Conservation (phyloP, 192 early-diverging fungal species). For the Podila verticillata region DNA sequence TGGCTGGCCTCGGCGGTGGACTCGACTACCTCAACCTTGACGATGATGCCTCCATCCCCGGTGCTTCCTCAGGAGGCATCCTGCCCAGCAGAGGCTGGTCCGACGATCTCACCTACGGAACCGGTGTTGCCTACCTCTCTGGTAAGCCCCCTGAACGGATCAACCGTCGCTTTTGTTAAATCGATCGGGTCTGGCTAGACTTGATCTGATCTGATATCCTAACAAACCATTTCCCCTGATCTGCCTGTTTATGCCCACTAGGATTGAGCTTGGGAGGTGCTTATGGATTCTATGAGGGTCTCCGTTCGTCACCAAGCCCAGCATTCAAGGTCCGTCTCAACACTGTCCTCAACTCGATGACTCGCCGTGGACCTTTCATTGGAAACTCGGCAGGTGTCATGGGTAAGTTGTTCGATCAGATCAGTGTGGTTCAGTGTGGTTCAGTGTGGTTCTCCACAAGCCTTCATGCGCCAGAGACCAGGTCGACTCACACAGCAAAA, state of each 20-base stretch:
- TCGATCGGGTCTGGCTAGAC: neutral
- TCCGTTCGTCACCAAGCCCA: conserved; percentile 62
- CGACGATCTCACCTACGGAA: conserved; percentile 88
- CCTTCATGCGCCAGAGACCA: too few relatives aligned
- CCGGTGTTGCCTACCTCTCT: conserved; percentile 79
- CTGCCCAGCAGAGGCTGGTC: conserved; percentile 80
- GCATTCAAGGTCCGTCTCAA: conserved; percentile 84
- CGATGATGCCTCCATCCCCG: conserved; percentile 27
- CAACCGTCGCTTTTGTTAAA: neutral
- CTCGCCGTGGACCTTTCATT: conserved; percentile 84
- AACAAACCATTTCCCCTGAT: neutral
- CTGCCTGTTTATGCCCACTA: conserved; percentile 9
- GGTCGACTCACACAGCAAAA: neutral
- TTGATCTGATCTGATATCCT: neutral
- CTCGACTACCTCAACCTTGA: conserved; percentile 67
- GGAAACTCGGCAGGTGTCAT: conserved; percentile 85
- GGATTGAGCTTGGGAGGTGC: conserved; percentile 74
- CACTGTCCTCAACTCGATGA: conserved; percentile 83
- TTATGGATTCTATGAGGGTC: conserved; percentile 81
- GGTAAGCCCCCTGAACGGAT: conserved; percentile 42
- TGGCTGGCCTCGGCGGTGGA: conserved; percentile 62
- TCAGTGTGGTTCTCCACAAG: too few relatives aligned
- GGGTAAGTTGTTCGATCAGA: conserved; percentile 27
- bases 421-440: too few relatives aligned
- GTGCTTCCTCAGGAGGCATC: conserved; percentile 55